These are phyloP conservation scores for Xylariaceae sp. DNA, from an alignment of 2,329 filamentous ascomycete species.

Conservation along the genomic window DNA sequence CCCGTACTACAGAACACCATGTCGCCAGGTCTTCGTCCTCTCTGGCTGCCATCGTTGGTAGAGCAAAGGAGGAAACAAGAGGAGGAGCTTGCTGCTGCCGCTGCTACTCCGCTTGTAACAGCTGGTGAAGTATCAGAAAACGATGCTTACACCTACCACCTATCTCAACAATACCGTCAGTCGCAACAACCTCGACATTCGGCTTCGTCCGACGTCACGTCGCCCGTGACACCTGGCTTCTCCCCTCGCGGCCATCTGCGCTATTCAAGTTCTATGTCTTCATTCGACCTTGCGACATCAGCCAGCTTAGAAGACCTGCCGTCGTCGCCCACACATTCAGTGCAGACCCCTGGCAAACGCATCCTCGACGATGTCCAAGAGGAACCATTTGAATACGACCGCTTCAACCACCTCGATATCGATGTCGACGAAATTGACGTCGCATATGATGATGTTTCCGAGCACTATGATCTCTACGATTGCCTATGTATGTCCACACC, in stretches of 20 bases:
- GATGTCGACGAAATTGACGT: conserved; percentile 37
- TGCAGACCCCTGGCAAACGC: conserved; percentile 55
- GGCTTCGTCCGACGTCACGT: conserved; percentile 63
- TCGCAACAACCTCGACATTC: conserved; percentile 29
- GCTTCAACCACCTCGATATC: conserved; percentile 44
- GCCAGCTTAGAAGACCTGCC: conserved; percentile 48
- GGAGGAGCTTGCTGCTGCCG: conserved; percentile 29
- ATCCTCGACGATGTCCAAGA: conserved; percentile 79
- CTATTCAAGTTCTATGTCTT: conserved; percentile 73
- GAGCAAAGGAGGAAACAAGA: conserved; percentile 29
- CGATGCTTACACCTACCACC: conserved; percentile 42
- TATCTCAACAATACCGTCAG: neutral
- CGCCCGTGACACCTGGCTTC: conserved; percentile 69
- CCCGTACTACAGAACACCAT: conserved; percentile 16
- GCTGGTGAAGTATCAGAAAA: conserved; percentile 23
- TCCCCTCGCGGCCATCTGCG: conserved; percentile 60
- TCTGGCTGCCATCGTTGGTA: conserved; percentile 28
- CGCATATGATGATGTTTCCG: conserved; percentile 32
- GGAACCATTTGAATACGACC: conserved; percentile 68
- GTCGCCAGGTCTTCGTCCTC: conserved; percentile 32
- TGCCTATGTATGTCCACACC: conserved; percentile 67
- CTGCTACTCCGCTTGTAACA: conserved; percentile 10
- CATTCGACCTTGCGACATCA: conserved; percentile 60
- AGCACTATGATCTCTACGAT: conserved; percentile 51
- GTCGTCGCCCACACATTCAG: conserved; percentile 45